Percentiles rank a stretch among this genome's conserved stretches.
These are phyloP conservation scores for Leccinellum albellum DNA, from an alignment of 768 basidiomycete genomes.

Conservation along the genomic window DNA sequence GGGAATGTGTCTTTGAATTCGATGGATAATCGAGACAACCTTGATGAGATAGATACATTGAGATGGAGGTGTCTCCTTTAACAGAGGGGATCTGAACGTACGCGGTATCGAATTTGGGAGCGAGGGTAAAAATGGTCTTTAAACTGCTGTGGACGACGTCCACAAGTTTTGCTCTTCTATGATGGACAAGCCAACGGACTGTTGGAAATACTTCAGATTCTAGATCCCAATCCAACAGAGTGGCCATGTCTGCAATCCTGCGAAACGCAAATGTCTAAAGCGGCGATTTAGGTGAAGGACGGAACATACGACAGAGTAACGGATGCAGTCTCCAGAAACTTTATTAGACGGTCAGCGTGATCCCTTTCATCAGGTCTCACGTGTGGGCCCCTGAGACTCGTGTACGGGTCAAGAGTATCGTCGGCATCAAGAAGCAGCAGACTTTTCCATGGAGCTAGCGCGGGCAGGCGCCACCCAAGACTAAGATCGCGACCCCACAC, in stretches of 20 bases:
- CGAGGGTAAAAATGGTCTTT: slow-evolving; percentile 78
- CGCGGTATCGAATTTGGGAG: slow-evolving; percentile 59
- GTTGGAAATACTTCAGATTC: slow-evolving; percentile 81
- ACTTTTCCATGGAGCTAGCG: slow-evolving; percentile 89
- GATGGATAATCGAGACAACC: slow-evolving; percentile 41
- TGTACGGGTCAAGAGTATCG: slow-evolving; percentile 53
- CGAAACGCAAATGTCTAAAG: neutral
- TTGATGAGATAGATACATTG: neutral
- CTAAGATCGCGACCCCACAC: slow-evolving; percentile 67
- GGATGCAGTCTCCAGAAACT: slow-evolving; percentile 70
- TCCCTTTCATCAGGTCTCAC: slow-evolving; percentile 61
- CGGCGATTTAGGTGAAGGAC: neutral
- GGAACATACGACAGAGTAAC: slow-evolving; percentile 70
- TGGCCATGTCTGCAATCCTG: slow-evolving; percentile 78
- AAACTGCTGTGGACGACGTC: slow-evolving; percentile 77
- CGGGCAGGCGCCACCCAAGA: slow-evolving; percentile 69
- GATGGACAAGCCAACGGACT: slow-evolving; percentile 90
- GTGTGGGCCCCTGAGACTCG: slow-evolving; percentile 56
- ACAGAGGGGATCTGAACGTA: slow-evolving; percentile 35
- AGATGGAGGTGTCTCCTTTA: neutral
- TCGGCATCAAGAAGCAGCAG: slow-evolving; percentile 69
- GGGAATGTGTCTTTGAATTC: slow-evolving; percentile 65
- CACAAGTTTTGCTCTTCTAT: slow-evolving; percentile 84
- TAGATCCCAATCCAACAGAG: slow-evolving; percentile 77
- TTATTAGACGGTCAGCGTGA: slow-evolving; percentile 67